Conservation (phyloP, 2,329 filamentous ascomycete genomes). For the Tolypocladium inflatum region DNA sequence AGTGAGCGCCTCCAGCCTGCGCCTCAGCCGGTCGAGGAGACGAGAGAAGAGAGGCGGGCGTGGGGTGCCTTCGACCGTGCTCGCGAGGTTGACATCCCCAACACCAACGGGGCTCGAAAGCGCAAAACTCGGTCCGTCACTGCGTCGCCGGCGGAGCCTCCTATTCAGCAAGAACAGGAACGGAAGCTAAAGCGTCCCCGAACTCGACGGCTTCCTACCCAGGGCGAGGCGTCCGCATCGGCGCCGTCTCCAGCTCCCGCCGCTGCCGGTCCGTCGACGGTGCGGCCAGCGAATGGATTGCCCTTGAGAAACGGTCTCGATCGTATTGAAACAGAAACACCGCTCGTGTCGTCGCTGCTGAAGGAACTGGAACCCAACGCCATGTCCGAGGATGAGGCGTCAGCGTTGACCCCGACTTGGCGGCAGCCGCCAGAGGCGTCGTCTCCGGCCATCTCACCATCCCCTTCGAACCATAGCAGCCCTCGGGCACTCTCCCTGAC, state of each 20-base stretch:
- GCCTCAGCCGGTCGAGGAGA: constrained; percentile 53
- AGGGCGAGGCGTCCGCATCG: constrained; percentile 37
- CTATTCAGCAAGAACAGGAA: constrained; percentile 53
- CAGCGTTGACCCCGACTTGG: constrained; percentile 15
- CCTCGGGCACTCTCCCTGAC: constrained; percentile 59
- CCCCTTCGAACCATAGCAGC: constrained; percentile 54
- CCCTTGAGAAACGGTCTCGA: constrained; percentile 13
- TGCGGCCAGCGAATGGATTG: constrained; percentile 10
- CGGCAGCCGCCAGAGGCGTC: constrained; percentile 25
- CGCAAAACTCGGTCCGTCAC: constrained; percentile 64
- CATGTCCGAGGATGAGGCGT: constrained; percentile 45
- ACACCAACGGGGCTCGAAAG: constrained; percentile 49
- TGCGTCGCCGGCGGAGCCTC: constrained; percentile 58
- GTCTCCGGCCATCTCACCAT: constrained; percentile 59
- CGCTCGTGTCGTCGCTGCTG: constrained; percentile 77
- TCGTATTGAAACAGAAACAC: constrained; percentile 45
- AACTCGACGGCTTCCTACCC: constrained; percentile 53
- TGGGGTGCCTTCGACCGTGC: constrained; percentile 90
- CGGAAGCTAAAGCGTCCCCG: constrained; percentile 82
- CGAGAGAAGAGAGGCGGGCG: constrained; percentile 69
- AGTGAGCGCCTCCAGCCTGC: constrained; percentile 52
- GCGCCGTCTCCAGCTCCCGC: constrained; percentile 19
- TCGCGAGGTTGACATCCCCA: constrained; percentile 53
- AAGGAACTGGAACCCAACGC: constrained; percentile 72
- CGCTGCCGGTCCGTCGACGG: constrained; percentile 17